These are phyloP conservation scores for Sporodiniella umbellata DNA, from an alignment of 371 early-diverging fungal genomes.

Conservation along the genomic window DNA sequence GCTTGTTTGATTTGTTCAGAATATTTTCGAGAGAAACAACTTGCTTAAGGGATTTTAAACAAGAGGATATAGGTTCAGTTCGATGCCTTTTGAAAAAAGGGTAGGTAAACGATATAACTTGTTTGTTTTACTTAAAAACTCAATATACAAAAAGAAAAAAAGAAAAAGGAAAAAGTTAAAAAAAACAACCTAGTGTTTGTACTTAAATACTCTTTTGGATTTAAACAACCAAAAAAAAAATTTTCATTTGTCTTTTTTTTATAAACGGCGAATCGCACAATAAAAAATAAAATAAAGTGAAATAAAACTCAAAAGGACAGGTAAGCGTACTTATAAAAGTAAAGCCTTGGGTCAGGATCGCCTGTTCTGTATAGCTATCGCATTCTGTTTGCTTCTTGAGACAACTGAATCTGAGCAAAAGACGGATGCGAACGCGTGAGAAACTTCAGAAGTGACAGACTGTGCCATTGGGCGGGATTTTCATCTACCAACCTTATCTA, in stretches of 20 bases:
- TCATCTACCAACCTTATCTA: too few species aligned
- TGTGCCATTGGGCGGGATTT: too few species aligned
- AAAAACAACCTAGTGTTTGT: neutral
- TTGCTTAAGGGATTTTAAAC: neutral
- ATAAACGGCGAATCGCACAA: neutral
- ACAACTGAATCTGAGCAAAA: too few species aligned
- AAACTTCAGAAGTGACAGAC: too few species aligned
- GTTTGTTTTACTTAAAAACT: conserved; percentile 1
- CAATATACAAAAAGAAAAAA: conserved; percentile 3
- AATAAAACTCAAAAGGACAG: neutral
- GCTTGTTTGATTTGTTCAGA: neutral
- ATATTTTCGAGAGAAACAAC: conserved; percentile 1
- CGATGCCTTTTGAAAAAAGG: neutral
- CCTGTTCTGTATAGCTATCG: too few species aligned
- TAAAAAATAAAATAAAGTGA: neutral
- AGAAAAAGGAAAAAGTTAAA: neutral
- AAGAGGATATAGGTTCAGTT: neutral
- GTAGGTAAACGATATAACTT: neutral
- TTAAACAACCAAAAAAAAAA: neutral
- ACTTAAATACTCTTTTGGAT: neutral
- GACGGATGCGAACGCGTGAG: too few species aligned
- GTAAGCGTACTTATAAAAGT: too few species aligned
- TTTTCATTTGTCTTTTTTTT: neutral
- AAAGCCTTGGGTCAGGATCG: neutral
- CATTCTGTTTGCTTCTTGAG: too few species aligned